These are phyloP conservation scores for Zygoascus biomembranicola DNA, from an alignment of 805 yeast genomes.

Conservation along the genomic window DNA sequence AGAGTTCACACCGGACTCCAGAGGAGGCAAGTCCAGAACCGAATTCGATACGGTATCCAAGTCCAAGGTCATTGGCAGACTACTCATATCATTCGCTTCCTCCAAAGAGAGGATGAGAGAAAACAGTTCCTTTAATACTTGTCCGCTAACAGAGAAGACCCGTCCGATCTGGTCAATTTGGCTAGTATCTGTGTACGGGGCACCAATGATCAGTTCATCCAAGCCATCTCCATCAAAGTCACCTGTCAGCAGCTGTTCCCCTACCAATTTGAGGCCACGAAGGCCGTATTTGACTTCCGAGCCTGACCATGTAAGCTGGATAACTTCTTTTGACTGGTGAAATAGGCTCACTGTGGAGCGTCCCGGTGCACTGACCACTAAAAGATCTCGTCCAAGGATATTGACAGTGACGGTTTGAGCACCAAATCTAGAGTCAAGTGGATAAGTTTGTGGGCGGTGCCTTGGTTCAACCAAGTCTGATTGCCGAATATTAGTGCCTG, in stretches of 20 bases:
- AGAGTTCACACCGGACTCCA: background rate
- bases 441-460: constrained; percentile 3
- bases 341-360: constrained; percentile 36
- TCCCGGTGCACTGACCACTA: constrained; percentile 49
- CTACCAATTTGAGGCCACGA: constrained; percentile 38
- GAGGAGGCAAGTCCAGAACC: constrained; percentile 7
- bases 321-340: constrained; percentile 18
- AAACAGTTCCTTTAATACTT: constrained; percentile 14
- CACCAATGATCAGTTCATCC: constrained; percentile 38
- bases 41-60: constrained; percentile 9
- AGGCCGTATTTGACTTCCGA: constrained; percentile 30
- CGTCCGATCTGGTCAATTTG: constrained; percentile 31
- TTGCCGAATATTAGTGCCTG: background rate
- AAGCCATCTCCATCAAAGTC: constrained; percentile 34
- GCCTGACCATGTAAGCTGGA: constrained; percentile 23
- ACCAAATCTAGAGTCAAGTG: constrained; percentile 38
- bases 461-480: background rate
- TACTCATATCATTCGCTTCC: constrained; percentile 2
- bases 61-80: constrained; percentile 6
- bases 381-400: constrained; percentile 26
- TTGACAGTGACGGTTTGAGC: constrained; percentile 28
- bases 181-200: constrained; percentile 34
- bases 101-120: constrained; percentile 6
- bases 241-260: constrained; percentile 26
- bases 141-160: constrained; percentile 29